phyloP scores from a whole-genome alignment of 1,284 basidiomycete species.

The Sporisorium iseilematis-ciliati region DNA sequence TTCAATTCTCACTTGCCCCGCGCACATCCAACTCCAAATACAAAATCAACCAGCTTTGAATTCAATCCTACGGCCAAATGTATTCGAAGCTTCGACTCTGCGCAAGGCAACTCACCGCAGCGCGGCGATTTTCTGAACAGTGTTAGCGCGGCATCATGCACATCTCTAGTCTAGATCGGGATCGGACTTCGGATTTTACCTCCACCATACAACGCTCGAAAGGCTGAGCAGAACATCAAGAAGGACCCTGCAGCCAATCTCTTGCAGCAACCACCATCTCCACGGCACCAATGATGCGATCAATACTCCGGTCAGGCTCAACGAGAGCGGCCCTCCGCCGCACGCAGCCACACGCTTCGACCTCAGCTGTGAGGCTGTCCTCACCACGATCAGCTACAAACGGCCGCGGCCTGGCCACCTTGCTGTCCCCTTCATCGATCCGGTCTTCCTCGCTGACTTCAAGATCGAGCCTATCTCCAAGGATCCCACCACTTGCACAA shows the following conservation, averaged over 20 bases:
- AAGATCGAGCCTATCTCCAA: not conserved
- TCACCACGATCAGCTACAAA: not conserved
- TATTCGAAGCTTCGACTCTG: slow-evolving; percentile 3
- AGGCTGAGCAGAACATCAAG: slow-evolving; percentile 12
- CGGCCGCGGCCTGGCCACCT: slow-evolving; percentile 6
- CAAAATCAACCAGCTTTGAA: not conserved
- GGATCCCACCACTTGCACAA: not conserved
- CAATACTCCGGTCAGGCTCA: slow-evolving; percentile 14
- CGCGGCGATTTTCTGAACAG: not conserved
- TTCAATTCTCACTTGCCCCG: slow-evolving; percentile 9
- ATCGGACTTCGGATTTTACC: slow-evolving; percentile 17
- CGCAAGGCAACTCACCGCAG: slow-evolving; percentile 41
- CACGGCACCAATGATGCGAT: slow-evolving; percentile 15
- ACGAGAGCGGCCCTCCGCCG: slow-evolving; percentile 8
- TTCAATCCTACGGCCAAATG: not conserved
- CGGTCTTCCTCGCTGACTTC: slow-evolving; percentile 1
- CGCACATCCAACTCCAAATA: not conserved
- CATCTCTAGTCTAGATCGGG: not conserved
- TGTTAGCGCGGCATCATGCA: slow-evolving; percentile 13
- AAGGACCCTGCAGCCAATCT: slow-evolving; percentile 19
- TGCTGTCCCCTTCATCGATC: slow-evolving; percentile 5
- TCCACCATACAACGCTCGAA: slow-evolving; percentile 18
- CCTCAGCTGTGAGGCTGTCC: slow-evolving; percentile 9
- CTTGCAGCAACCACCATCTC: slow-evolving; percentile 8
- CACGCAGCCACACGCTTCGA: slow-evolving; percentile 12